Base-by-base conservation (phyloP, 176 grass and related monocot species). In the Aechmea fasciata region DNA sequence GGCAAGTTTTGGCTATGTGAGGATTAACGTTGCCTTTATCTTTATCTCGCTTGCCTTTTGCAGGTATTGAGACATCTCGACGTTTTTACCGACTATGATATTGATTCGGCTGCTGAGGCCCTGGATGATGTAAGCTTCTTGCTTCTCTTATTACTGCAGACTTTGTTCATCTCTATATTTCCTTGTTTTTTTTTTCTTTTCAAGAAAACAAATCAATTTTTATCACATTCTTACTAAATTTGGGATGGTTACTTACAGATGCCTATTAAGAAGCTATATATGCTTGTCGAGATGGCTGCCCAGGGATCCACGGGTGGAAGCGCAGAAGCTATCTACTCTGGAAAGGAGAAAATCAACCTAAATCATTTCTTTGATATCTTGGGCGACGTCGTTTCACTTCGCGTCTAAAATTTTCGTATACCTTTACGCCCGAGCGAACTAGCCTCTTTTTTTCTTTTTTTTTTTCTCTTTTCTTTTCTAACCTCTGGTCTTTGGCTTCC, bases 341-440 rank as follows among this genome's bases (percentile, higher is more conserved):
- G 86, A 74, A 77, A 97, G 82, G 86, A 78, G 33, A 92, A 97
- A 76, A 87, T 97, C 5, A 75, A 92, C 75, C 80, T 92, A 68
- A 90, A 90, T 63, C 85, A 91, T 81, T 97, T 92, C 86, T 97
- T 90, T 55, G 91, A 91, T 83, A 92, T 97, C 75, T 82, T 97
- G 79, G 59, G 77, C 18, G 93, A 97, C 66, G 83, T 87, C 57
- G 78, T 79, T 2, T 67, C 67, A 12, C 29, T 80, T 52, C 67
- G 13, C 2, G 66, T 68, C 51, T 85, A 61, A 85, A 8, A 71
- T 17, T 52, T 41, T 9, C 41, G 33, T 59, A 51, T 50, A 57
- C 23, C 14, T 28, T 12, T 25, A 47, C 10, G 14, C 28, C 11
- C 13, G 50, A 23, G 50, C 12, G 66, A 12, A 73, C 14, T 13